Base-by-base conservation (phyloP, 2,329 filamentous ascomycete species). In the Fusarium sp. region DNA sequence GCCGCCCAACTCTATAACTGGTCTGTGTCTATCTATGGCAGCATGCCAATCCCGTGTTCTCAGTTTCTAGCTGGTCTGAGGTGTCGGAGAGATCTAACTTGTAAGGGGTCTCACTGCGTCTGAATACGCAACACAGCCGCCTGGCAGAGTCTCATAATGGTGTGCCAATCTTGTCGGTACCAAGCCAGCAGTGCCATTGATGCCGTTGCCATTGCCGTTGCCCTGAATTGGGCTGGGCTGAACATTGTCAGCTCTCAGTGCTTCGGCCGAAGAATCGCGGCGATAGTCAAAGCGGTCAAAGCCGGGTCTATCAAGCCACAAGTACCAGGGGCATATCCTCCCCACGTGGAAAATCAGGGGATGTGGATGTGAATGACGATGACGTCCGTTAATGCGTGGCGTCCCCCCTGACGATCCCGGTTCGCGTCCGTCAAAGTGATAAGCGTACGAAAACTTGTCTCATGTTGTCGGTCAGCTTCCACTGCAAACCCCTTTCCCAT, bases 321-420 rank as follows among this genome's bases (percentile, higher is more conserved):
- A 21, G 17, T 17, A 19, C 27, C 61, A 62, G 48, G 61, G 61
- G 44, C 44, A 49, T 39, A 59, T 42, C 29, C 32, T 35, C 23
- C 38, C 61, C 61, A 64, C 61, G 61, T 64, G 61, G 61, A 58
- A 42, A 42, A 33, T 46, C 61, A 61, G 53, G 61, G 61, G 61
- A 48, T 21, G 19, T 39, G 29, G 42, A 47, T 21, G 19, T 39
- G 29, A 38, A 47, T 62, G 52, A 48, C 36, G 50, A 55, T 57
- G 43, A 52, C 38, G n/a, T 33, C 13, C 31, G 17, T 27, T 29
- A 21, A 21, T 49, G 37, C 50, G 57, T 65, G 61, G 57, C 61
- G 61, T 65, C 61, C 61, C 61, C 61, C 61, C 61, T 64, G 61
- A 54, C 57, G 61, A 65, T 64, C 61, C 52, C 31, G 45, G 61